Evolutionary conservation across 192 early-diverging fungal species (phyloP), one percentile per base, ranked within the genome.

Genomic region (Coemansia sp.): DNA sequence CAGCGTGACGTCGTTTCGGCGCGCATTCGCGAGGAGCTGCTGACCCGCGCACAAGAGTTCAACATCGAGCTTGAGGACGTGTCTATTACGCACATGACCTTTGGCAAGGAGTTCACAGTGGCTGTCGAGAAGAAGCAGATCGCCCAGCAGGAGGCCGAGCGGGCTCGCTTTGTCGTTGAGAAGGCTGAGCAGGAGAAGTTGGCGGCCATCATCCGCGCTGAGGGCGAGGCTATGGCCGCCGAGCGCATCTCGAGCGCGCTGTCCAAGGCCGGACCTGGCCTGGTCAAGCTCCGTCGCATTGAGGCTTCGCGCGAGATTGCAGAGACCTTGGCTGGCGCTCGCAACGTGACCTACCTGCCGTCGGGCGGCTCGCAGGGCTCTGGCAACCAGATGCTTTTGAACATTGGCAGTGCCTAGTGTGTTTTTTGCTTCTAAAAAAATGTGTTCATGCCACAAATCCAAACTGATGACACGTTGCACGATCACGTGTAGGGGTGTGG

Each of bases 101-200:
- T 99, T 81, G 95, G 97, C 84, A 94, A 92, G 66, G 97, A 99
- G 73, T 99, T 99, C 73, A 99, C 97, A 62, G 91, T 94, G 63
- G 97, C 97, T 50, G 97, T 99, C 64, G 97, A 98, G 82, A 92
- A 95, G 75, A 97, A 98, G 87, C 93, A 96, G 76, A 97, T 98
- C 87, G 94, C 98, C 45, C 96, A 99, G 73, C 98, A 99, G 85
- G 98, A 98, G 78, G 98, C 98, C 51, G 98, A 99, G 83, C 93
- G 98, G 62, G 98, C 98, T 41, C 91, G 92, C 72, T 99, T 98
- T 85, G 88, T 98, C 59, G 98, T 99, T 33, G 98, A 99, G 76
- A 93, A 92, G 85, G 98, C 98, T 24, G 94, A 99, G 85, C 96
- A 98, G 84, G 98, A 99, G 78, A 98, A 96, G 85, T 88, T 90